A percentile compares a stretch with the other conserved stretches of the same genome.
Evolutionary conservation across 2,329 filamentous ascomycete species (phyloP).

Genomic region (Colletotrichum sp.): DNA sequence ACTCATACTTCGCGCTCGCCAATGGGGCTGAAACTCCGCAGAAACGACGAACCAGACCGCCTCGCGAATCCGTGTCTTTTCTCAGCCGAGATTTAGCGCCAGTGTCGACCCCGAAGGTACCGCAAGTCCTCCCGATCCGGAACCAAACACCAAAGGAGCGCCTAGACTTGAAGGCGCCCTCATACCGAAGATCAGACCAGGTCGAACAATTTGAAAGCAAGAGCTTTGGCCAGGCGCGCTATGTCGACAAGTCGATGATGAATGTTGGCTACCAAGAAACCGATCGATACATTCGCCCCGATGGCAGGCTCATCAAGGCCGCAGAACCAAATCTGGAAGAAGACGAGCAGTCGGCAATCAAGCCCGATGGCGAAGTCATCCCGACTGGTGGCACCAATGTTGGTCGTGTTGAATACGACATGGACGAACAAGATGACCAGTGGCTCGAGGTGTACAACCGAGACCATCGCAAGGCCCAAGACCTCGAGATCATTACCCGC

Average conservation of each 20-base stretch:
- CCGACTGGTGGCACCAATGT: slow-evolving; percentile 55
- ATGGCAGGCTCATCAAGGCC: slow-evolving; percentile 72
- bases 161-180: slow-evolving; percentile 77
- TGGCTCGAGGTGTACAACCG: slow-evolving; percentile 89
- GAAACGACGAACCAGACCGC: slow-evolving; percentile 49
- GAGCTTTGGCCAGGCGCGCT: slow-evolving; percentile 82
- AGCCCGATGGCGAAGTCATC: slow-evolving; percentile 63
- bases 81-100: slow-evolving; percentile 54
- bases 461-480: slow-evolving; percentile 70
- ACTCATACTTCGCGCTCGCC: slow-evolving; percentile 31
- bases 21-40: slow-evolving; percentile 41
- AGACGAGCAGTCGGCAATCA: slow-evolving; percentile 55
- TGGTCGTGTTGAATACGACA: slow-evolving; percentile 95
- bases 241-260: slow-evolving; percentile 95
- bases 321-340: slow-evolving; percentile 65
- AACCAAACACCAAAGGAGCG: slow-evolving; percentile 83
- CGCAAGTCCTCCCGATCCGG: slow-evolving; percentile 75
- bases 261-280: slow-evolving; percentile 96
- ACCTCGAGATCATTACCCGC: slow-evolving; percentile 83
- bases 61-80: slow-evolving; percentile 56
- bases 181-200: slow-evolving; percentile 79
- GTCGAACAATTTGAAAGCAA: slow-evolving; percentile 84
- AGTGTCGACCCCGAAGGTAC: slow-evolving; percentile 54
- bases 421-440: slow-evolving; percentile 98
- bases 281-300: slow-evolving; percentile 82